A percentile compares a stretch with the other conserved stretches of the same genome.
phyloP scores from a whole-genome alignment of 768 basidiomycete species.

The Amanita molliuscula region DNA sequence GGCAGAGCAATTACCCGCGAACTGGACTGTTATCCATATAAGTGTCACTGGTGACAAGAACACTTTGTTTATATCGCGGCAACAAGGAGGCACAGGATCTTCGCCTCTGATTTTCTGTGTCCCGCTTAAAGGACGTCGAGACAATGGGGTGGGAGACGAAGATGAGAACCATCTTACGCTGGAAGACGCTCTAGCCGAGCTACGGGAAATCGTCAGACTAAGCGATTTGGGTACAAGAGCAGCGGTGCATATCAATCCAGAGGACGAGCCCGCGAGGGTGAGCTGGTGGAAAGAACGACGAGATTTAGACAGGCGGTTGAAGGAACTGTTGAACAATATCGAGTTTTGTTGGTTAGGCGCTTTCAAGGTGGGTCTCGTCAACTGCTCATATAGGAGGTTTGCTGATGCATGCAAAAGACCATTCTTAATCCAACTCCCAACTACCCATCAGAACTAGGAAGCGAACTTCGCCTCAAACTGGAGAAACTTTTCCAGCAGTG shows the following conservation, averaged over 20 bases:
- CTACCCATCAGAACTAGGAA: slow-evolving; percentile 33
- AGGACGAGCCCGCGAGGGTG: slow-evolving; percentile 51
- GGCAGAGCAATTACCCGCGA: slow-evolving; percentile 42
- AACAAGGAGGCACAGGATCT: slow-evolving; percentile 35
- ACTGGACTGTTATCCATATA: slow-evolving; percentile 83
- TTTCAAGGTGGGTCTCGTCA: slow-evolving; percentile 64
- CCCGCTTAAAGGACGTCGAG: slow-evolving; percentile 77
- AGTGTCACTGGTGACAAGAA: slow-evolving; percentile 75
- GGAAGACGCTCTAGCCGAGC: slow-evolving; percentile 60
- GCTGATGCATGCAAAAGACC: slow-evolving; percentile 30
- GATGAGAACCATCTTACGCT: slow-evolving; percentile 67
- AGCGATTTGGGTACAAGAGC: slow-evolving; percentile 70
- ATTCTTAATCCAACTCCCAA: slow-evolving; percentile 43
- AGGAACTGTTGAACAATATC: slow-evolving; percentile 68
- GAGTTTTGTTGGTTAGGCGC: slow-evolving; percentile 97
- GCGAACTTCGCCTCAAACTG: slow-evolving; percentile 52
- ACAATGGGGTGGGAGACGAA: slow-evolving; percentile 54
- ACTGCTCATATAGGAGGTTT: background rate
- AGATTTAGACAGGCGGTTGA: slow-evolving; percentile 67
- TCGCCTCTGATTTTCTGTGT: slow-evolving; percentile 79
- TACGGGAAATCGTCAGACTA: slow-evolving; percentile 67
- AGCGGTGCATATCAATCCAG: slow-evolving; percentile 60
- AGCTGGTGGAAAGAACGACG: slow-evolving; percentile 84
- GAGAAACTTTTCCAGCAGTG: slow-evolving; percentile 68
- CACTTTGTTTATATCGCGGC: slow-evolving; percentile 76